Percentiles rank a stretch among this genome's conserved stretches.
phyloP scores from a whole-genome alignment of 768 basidiomycete species.

The Nidularia sp. region DNA sequence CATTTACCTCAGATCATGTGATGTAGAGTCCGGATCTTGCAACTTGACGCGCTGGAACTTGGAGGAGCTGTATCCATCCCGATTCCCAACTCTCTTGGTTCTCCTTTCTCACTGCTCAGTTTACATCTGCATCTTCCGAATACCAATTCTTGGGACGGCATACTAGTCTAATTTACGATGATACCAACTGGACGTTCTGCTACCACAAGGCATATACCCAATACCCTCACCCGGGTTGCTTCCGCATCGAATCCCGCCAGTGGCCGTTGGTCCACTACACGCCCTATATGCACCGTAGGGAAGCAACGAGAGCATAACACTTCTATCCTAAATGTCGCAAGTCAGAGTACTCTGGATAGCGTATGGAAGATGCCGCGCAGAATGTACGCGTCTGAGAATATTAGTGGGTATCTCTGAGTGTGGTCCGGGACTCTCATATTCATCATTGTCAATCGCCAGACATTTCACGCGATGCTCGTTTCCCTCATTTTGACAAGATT shows the following conservation, averaged over 20 bases:
- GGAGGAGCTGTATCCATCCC: too few species aligned
- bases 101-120: not conserved
- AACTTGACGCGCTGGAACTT: not conserved
- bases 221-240: constrained; percentile 11
- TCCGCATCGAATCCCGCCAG: constrained; percentile 2
- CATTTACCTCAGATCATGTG: constrained; percentile 9
- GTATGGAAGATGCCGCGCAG: constrained; percentile 5
- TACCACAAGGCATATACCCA: constrained; percentile 20
- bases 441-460: constrained; percentile 3
- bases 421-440: not conserved
- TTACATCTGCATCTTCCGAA: not conserved
- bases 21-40: constrained; percentile 7
- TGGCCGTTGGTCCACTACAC: constrained; percentile 2
- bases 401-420: constrained; percentile 13
- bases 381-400: constrained; percentile 22
- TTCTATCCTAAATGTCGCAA: not conserved
- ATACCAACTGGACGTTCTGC: constrained; percentile 32
- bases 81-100: not conserved
- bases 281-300: constrained; percentile 7
- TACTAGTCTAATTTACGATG: constrained; percentile 13
- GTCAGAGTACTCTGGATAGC: not conserved
- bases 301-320: not conserved
- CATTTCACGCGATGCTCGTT: constrained; percentile 9
- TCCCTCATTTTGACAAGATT: constrained; percentile 83
- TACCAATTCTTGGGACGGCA: too few species aligned